Conservation (phyloP, 2,329 filamentous ascomycete genomes). For the Penicillium paneum region DNA sequence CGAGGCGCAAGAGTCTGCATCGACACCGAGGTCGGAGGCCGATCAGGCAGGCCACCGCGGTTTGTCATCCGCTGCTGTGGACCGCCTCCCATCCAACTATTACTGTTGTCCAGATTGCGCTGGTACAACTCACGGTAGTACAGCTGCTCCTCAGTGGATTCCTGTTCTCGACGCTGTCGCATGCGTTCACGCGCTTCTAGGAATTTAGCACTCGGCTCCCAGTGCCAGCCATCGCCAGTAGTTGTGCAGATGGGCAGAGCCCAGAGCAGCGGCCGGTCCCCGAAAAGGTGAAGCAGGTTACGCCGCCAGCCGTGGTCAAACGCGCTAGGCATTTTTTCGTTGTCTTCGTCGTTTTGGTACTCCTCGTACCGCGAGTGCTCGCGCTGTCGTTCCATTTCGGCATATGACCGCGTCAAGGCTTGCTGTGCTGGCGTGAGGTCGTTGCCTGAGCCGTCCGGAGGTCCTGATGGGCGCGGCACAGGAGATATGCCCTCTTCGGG, state of each 20-base stretch:
- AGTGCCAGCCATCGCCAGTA: conserved; percentile 87
- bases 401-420: conserved; percentile 48
- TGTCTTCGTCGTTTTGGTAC: conserved; percentile 88
- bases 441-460: conserved; percentile 2
- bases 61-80: conserved; percentile 20
- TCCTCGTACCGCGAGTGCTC: conserved; percentile 67
- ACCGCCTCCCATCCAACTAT: conserved; percentile 24
- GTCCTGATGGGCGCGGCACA: conserved; percentile 22
- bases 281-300: conserved; percentile 81
- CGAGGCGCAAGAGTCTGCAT: conserved; percentile 43
- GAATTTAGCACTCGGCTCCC: conserved; percentile 84
- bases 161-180: conserved; percentile 31
- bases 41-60: conserved; percentile 25
- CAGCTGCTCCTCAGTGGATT: conserved; percentile 30
- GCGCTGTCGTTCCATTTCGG: conserved; percentile 59
- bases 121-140: conserved; percentile 36
- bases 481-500: conserved; percentile 69
- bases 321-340: conserved; percentile 81
- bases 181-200: conserved; percentile 54
- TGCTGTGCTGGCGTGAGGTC: conserved; percentile 46
- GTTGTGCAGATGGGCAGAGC: conserved; percentile 77
- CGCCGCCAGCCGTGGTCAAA: conserved; percentile 83
- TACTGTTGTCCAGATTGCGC: conserved; percentile 34
- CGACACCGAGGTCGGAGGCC: conserved; percentile 41
- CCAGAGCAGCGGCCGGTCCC: conserved; percentile 71